These are phyloP conservation scores for Globisporangium recalcitrans DNA, from an alignment of 352 stramenopile species.

Conservation along the genomic window DNA sequence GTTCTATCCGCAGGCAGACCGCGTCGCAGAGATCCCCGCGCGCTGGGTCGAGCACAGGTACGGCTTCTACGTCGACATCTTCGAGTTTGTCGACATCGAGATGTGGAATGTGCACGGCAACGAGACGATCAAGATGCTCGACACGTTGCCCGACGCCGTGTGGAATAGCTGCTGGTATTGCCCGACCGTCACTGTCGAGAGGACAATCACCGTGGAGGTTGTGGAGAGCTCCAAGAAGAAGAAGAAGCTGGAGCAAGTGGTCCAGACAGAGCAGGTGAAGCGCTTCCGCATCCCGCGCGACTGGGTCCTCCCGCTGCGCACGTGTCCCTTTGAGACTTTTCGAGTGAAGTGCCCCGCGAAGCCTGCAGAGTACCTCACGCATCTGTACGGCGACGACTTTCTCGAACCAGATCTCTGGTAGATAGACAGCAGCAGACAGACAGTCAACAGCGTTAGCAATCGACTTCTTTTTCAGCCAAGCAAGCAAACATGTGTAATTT, in stretches of 20 bases:
- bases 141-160: constrained; percentile 23
- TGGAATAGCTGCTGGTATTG: constrained; percentile 42
- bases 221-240: not conserved
- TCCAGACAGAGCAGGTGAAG: constrained; percentile 17
- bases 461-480: not conserved
- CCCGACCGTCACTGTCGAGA: not conserved
- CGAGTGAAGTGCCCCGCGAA: constrained; percentile 44
- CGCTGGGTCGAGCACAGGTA: constrained; percentile 44
- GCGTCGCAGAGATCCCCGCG: constrained; percentile 22
- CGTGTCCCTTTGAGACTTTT: constrained; percentile 35
- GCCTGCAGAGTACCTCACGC: constrained; percentile 36
- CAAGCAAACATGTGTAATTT: not conserved
- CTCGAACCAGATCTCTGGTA: constrained; percentile 25
- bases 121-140: constrained; percentile 26
- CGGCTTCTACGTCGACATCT: constrained; percentile 50
- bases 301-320: constrained; percentile 49
- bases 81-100: constrained; percentile 37
- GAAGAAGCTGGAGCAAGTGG: constrained; percentile 6
- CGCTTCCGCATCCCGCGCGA: constrained; percentile 39
- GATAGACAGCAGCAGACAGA: not conserved
- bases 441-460: not conserved
- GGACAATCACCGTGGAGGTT: constrained; percentile 2
- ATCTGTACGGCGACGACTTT: constrained; percentile 51
- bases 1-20: constrained; percentile 26
- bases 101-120: constrained; percentile 17